phyloP scores from a whole-genome alignment of 306 rosid species.

The Cucurbita maxima region DNA sequence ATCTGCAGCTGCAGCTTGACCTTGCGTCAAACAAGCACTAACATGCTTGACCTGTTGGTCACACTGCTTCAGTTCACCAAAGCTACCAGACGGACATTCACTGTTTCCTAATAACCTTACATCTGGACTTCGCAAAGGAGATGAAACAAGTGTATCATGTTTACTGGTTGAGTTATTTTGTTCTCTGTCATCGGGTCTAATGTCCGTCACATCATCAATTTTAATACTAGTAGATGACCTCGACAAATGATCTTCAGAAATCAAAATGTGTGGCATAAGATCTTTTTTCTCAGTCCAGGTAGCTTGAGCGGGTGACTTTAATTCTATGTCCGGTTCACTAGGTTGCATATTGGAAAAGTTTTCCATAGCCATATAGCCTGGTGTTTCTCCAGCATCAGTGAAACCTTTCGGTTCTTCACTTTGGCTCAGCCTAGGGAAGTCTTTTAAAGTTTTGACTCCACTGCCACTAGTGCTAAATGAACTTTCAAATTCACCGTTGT shows the following conservation, averaged over 20 bases:
- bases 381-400: constrained; percentile 15
- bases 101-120: constrained; percentile 10
- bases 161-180: constrained; percentile 4
- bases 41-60: constrained; percentile 14
- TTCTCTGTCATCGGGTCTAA: constrained; percentile 6
- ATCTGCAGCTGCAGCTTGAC: constrained; percentile 2
- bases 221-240: constrained; percentile 4
- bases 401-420: constrained; percentile 16
- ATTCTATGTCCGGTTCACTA: constrained; percentile 7
- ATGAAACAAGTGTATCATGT: constrained; percentile 15
- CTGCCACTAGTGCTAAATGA: constrained; percentile 18
- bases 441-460: constrained; percentile 18
- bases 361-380: constrained; percentile 4
- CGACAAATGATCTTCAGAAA: constrained; percentile 10
- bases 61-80: constrained; percentile 19
- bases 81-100: constrained; percentile 14
- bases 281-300: constrained; percentile 14
- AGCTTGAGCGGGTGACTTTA: constrained; percentile 21
- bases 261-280: constrained; percentile 14
- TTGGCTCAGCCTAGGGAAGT: constrained; percentile 17
- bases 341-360: constrained; percentile 13
- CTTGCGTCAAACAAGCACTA: constrained; percentile 12
- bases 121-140: constrained; percentile 19
- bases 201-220: constrained; percentile 12
- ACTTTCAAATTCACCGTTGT: constrained; percentile 13